Evolutionary conservation across 768 basidiomycete species (phyloP), one percentile per base, ranked within the genome.

Genomic region (Mycena vitilis): DNA sequence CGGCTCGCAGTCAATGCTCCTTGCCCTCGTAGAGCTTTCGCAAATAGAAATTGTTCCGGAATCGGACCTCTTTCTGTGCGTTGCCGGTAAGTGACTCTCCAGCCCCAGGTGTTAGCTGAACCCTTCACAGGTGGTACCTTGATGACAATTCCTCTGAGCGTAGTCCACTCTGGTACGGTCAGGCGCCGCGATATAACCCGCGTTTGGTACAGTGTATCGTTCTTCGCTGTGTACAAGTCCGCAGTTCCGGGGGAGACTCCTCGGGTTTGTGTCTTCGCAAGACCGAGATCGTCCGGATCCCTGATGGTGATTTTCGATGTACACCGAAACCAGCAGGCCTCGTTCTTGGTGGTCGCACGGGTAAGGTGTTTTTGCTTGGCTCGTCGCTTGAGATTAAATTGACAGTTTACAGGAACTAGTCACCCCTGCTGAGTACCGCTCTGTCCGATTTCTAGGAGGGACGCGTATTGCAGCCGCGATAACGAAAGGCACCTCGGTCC

Each of bases 41-140:
- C 92, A 94, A 78, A 87, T 95, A 18, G 92, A 93, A 66, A 86
- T 94, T 4, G 82, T 95, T 40, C 90, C 93, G 74, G 89, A 93
- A 48, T 90, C 88, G 71, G 88, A 91, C 72, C 83, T 93, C 6
- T 81, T 94, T 61, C 85, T 95, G 58, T 92, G 93, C 30, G 83
- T 95, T 30, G 90, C 93, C 36, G 90, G 91, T 88, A 57, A 22
- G 78, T 75, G 44, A 45, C 22, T 18, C 34, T 12, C 40, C 54
- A 37, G 18, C 54, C 49, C 54, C 49, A 5, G n/a, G 3, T 2
- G 40, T 48, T 30, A 8, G 4, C 53, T 44, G 18, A 47, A 1
- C 48, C 58, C 36, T 44, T 44, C 25, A n/a, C 38, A 68, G 71
- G 56, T 23, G 63, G 66, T 13, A 49, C 11, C 3, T 38, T 68